Conservation (phyloP, 441 rosid genomes). For the Manihot esculenta region DNA sequence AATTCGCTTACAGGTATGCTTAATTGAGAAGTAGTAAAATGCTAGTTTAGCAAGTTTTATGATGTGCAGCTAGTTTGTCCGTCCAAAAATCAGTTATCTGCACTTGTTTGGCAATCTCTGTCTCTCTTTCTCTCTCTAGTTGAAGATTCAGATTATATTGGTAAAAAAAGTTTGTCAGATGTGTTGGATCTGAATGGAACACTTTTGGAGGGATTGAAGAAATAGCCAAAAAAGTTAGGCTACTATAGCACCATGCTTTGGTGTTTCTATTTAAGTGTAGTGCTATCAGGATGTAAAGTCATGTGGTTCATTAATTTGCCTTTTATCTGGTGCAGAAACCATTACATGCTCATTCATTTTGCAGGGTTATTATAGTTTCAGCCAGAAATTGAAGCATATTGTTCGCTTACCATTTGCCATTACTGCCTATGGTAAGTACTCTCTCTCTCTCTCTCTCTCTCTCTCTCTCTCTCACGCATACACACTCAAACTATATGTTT, state of each 20-base stretch:
- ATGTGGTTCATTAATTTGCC: conserved; percentile 3
- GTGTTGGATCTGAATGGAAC: not conserved
- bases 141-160: not conserved
- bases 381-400: conserved; percentile 95
- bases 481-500: not conserved
- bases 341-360: conserved; percentile 27
- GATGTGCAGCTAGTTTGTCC: not conserved
- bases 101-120: conserved; percentile 1
- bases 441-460: not conserved
- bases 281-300: conserved; percentile 4
- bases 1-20: conserved; percentile 79
- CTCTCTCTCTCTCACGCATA: not conserved
- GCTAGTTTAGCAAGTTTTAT: not conserved
- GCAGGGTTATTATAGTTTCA: conserved; percentile 96
- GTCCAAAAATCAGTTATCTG: not conserved
- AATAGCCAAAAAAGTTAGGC: conserved; percentile 1
- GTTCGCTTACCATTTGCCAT: conserved; percentile 91
- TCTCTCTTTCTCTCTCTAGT: not conserved
- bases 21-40: not conserved
- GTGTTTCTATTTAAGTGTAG: conserved; percentile 3
- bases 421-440: conserved; percentile 70
- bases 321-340: conserved; percentile 13
- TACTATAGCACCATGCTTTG: conserved; percentile 5
- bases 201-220: conserved; percentile 2
- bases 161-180: conserved; percentile 1